Evolutionary conservation across 2,329 filamentous ascomycete species (phyloP), one percentile per base, ranked within the genome.

Genomic region (Neoscytalidium dimidiatum): DNA sequence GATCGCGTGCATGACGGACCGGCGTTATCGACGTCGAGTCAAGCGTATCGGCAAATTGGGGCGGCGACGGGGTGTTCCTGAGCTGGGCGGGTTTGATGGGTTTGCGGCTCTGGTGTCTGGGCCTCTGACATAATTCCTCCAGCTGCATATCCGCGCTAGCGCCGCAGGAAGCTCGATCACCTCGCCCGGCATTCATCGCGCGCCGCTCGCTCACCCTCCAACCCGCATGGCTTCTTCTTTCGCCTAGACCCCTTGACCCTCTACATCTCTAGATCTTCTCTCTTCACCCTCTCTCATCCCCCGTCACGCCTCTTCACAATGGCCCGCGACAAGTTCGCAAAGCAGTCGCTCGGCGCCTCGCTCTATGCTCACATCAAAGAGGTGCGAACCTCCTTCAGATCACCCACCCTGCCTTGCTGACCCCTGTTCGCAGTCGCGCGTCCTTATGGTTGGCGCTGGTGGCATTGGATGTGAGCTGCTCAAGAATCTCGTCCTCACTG

Each of bases 401-500:
- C 26, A n/a, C 7, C n/a, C 48, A 17, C 13, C 21, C 56, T 56
- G 64, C 56, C 23, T 51, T 60, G 64, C 75, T 78, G 65, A 78
- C 68, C 19, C 14, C 57, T 49, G 63, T 65, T 68, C 38, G 67
- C 79, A 97, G 93, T 87, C 92, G 67, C 91, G 90, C 68, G 90
- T 97, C 62, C 85, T 99, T 66, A 92, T 99, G 84, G 94, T 99
- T 65, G 95, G 95, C 72, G 95, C 95, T 64, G 95, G 95, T 67
- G 95, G 95, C 68, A 99, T 99, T 75, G 95, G 95, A 71, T 99
- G 95, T 81, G 95, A 99, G 81, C 85, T 99, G 7, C 87, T 99
- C 69, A 99, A 99, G 84, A 97, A 98, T 78, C 88, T 99, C 65
- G 92, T 94, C 49, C 88, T 97, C 56, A 91, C 89, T 48, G 94